Evolutionary conservation across 1,284 basidiomycete genomes (phyloP).

Genomic region (Ganoderma lingzhi): DNA sequence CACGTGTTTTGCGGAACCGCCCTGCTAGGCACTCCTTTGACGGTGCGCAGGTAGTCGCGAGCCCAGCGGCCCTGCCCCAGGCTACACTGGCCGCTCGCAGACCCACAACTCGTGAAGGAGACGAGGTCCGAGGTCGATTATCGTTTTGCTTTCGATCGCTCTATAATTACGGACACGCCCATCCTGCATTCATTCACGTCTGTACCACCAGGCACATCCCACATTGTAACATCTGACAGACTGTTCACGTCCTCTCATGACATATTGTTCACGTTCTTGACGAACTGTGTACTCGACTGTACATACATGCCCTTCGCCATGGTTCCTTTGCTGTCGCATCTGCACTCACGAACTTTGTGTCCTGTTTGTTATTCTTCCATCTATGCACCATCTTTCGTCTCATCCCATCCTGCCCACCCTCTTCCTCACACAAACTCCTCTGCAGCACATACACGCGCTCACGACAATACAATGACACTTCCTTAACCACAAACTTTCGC

Average conservation of each 20-base stretch:
- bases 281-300: not conserved
- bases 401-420: not conserved
- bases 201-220: conserved; percentile 26
- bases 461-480: conserved; percentile 4
- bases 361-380: not conserved
- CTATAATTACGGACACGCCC: conserved; percentile 12
- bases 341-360: conserved; percentile 10
- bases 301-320: not conserved
- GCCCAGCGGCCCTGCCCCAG: not conserved
- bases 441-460: conserved; percentile 5
- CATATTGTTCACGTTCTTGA: conserved; percentile 19
- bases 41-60: not conserved
- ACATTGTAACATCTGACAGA: conserved; percentile 6
- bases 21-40: not conserved
- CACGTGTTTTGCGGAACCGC: not conserved
- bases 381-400: not conserved
- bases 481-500: not conserved
- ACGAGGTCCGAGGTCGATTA: not conserved
- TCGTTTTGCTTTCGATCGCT: conserved; percentile 21
- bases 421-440: conserved; percentile 1
- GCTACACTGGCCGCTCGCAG: not conserved
- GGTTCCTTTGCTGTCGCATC: conserved; percentile 3
- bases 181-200: conserved; percentile 14
- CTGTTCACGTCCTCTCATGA: conserved; percentile 14
- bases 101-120: not conserved